phyloP scores from a whole-genome alignment of 495 filamentous ascomycete genomes.

The Penicillium longicatenatum region DNA sequence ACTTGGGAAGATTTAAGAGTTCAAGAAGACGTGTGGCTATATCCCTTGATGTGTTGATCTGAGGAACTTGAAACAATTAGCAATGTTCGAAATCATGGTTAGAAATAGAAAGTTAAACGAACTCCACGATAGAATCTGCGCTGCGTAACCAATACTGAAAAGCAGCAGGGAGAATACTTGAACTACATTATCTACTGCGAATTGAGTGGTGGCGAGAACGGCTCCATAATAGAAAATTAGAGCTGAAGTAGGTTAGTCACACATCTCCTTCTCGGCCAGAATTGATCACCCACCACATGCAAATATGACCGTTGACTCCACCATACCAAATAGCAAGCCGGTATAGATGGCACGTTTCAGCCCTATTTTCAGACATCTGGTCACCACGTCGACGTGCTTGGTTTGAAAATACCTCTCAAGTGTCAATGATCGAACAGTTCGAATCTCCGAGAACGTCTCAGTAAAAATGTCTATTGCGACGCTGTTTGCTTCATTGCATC shows the following conservation, averaged over 20 bases:
- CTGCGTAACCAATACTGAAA: slow-evolving; percentile 74
- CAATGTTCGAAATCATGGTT: neutral
- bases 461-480: slow-evolving; percentile 60
- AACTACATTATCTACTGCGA: slow-evolving; percentile 59
- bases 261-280: slow-evolving; percentile 3
- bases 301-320: slow-evolving; percentile 69
- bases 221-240: slow-evolving; percentile 85
- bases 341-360: slow-evolving; percentile 55
- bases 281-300: slow-evolving; percentile 52
- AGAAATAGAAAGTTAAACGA: slow-evolving; percentile 15
- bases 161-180: slow-evolving; percentile 80
- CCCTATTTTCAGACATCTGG: slow-evolving; percentile 29
- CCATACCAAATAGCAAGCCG: slow-evolving; percentile 74
- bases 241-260: slow-evolving; percentile 45
- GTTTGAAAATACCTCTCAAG: slow-evolving; percentile 73
- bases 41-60: slow-evolving; percentile 71
- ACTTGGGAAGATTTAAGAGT: slow-evolving; percentile 61
- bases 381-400: slow-evolving; percentile 59
- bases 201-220: slow-evolving; percentile 54
- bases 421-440: slow-evolving; percentile 76
- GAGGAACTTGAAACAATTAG: slow-evolving; percentile 58
- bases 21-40: slow-evolving; percentile 74
- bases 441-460: slow-evolving; percentile 82
- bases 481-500: slow-evolving; percentile 61
- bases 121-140: slow-evolving; percentile 65